These are phyloP conservation scores for Fomes fomentarius DNA, from an alignment of 1,284 basidiomycete species.

Conservation along the genomic window DNA sequence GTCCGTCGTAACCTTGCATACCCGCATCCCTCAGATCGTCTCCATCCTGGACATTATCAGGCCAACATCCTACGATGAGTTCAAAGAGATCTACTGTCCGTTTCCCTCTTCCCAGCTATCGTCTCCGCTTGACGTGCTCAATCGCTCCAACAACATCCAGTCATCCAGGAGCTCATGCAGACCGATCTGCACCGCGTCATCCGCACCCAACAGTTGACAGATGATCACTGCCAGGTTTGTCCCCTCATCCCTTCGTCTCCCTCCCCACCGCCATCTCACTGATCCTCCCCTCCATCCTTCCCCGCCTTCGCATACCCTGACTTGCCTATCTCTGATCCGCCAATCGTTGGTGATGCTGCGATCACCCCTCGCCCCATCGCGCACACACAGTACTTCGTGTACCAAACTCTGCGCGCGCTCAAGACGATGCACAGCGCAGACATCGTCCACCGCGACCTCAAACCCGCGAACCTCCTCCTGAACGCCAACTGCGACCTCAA, in stretches of 20 bases:
- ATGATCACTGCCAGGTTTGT: conserved; percentile 85
- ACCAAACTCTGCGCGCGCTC: conserved; percentile 79
- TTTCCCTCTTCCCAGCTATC: conserved; percentile 10
- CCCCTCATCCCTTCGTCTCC: conserved; percentile 1
- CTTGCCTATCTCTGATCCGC: background rate
- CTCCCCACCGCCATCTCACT: conserved; percentile 6
- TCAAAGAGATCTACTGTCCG: conserved; percentile 84
- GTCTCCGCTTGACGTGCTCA: background rate
- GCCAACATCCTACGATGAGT: conserved; percentile 73
- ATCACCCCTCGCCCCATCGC: background rate
- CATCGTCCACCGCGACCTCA: conserved; percentile 82
- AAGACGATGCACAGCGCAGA: conserved; percentile 85
- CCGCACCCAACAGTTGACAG: conserved; percentile 84
- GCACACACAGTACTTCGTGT: conserved; percentile 62
- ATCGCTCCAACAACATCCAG: conserved; percentile 34
- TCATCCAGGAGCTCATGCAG: conserved; percentile 92
- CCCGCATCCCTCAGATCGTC: conserved; percentile 59
- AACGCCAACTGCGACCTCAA: conserved; percentile 90
- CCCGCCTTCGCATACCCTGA: background rate
- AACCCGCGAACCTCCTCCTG: conserved; percentile 80
- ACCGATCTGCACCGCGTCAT: conserved; percentile 91
- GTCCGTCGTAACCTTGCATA: conserved; percentile 17
- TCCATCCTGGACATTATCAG: conserved; percentile 88
- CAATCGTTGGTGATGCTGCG: too few relatives aligned
- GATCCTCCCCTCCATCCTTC: conserved; percentile 1